phyloP scores from a whole-genome alignment of 2,329 filamentous ascomycete species.

The Tolypocladium guangdongense region DNA sequence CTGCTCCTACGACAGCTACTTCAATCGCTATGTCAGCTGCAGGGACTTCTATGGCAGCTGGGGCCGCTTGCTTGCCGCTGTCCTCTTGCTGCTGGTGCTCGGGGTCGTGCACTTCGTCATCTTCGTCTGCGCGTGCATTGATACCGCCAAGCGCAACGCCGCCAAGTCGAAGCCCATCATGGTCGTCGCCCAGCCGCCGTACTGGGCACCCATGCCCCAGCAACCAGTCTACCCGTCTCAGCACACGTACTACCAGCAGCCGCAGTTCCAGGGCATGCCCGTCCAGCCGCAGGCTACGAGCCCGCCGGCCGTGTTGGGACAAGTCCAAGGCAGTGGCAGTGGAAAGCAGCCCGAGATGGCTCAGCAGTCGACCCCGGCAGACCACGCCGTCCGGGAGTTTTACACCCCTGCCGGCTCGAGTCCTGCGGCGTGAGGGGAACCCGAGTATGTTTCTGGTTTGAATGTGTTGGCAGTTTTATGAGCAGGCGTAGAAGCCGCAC shows the following conservation, averaged over 20 bases:
- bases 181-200: not conserved
- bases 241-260: not conserved
- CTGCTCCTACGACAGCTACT: not conserved
- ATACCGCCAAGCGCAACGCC: slow-evolving; percentile 6
- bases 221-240: not conserved
- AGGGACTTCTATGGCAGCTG: not conserved
- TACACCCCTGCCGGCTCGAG: not conserved
- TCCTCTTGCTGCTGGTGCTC: not conserved
- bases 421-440: not conserved
- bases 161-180: not conserved
- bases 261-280: not conserved
- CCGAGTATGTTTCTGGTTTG: not conserved
- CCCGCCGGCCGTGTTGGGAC: not conserved
- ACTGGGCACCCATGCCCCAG: not conserved
- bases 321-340: not conserved
- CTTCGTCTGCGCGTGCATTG: slow-evolving; percentile 13
- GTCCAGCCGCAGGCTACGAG: not conserved
- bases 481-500: too few relatives aligned
- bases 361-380: not conserved
- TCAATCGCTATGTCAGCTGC: not conserved
- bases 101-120: not conserved
- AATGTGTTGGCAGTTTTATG: not conserved
- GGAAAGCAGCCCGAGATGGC: not conserved
- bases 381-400: not conserved
- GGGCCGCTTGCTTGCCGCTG: not conserved